Evolutionary conservation across 768 basidiomycete species (phyloP).

Genomic region (Kwoniella europaea): DNA sequence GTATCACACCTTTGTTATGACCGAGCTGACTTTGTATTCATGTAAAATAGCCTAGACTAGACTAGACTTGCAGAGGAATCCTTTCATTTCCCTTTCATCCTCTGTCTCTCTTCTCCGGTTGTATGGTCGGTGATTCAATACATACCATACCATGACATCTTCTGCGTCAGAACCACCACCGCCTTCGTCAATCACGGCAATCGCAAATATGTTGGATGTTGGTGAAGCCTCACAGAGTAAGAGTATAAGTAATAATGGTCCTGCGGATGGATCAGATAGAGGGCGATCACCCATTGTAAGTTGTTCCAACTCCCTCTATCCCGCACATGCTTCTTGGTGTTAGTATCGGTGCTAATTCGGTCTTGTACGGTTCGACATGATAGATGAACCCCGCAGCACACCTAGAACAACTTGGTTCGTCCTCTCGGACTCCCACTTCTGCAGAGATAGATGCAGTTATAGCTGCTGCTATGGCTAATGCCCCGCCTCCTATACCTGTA

Average conservation of each 20-base stretch:
- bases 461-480: constrained; percentile 80
- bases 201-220: constrained; percentile 1
- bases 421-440: constrained; percentile 54
- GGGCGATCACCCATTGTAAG: constrained; percentile 23
- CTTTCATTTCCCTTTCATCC: constrained; percentile 3
- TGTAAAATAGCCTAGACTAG: not conserved
- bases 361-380: not conserved
- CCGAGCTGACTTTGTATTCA: not conserved
- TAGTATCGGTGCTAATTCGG: too few species aligned
- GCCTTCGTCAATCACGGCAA: too few species aligned
- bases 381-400: constrained; percentile 12
- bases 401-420: constrained; percentile 20
- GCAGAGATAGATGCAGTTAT: constrained; percentile 93
- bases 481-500: constrained; percentile 60
- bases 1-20: not conserved
- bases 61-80: not conserved
- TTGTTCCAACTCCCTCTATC: not conserved
- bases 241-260: not conserved
- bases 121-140: not conserved
- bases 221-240: not conserved
- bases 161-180: constrained; percentile 12
- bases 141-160: constrained; percentile 11
- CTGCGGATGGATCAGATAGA: constrained; percentile 16
- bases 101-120: not conserved
- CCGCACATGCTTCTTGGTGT: too few species aligned